Conservation (phyloP, 2,329 filamentous ascomycete genomes). For the Fusarium sp. region DNA sequence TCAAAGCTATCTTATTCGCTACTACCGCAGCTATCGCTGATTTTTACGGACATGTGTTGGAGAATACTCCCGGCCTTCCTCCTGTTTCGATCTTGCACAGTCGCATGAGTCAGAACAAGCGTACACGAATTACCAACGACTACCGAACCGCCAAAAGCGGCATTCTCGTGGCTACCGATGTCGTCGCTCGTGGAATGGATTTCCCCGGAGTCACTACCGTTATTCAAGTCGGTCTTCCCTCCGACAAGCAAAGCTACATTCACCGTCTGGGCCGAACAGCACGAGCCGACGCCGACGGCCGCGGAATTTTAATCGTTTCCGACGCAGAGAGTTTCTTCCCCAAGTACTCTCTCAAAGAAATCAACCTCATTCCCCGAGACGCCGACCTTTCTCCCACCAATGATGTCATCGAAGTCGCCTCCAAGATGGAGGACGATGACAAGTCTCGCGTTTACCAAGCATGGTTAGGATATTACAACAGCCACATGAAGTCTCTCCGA, state of each 20-base stretch:
- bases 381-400: conserved; percentile 59
- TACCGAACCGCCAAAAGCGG: conserved; percentile 65
- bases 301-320: conserved; percentile 71
- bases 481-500: conserved; percentile 58
- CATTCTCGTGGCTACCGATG: conserved; percentile 76
- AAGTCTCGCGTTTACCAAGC: conserved; percentile 66
- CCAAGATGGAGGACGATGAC: conserved; percentile 58
- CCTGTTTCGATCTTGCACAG: conserved; percentile 62
- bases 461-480: conserved; percentile 69
- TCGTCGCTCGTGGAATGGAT: conserved; percentile 79
- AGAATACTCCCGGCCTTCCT: conserved; percentile 55
- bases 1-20: conserved; percentile 89
- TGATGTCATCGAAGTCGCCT: conserved; percentile 56
- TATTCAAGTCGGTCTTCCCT: conserved; percentile 71
- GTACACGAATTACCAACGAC: conserved; percentile 71
- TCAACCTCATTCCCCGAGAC: conserved; percentile 62
- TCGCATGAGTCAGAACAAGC: conserved; percentile 63
- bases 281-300: conserved; percentile 72
- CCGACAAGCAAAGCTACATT: conserved; percentile 73
- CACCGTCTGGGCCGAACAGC: conserved; percentile 76
- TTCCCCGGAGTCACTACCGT: conserved; percentile 77
- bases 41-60: conserved; percentile 63
- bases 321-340: conserved; percentile 65
- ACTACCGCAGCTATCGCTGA: conserved; percentile 68
- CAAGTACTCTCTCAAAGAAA: conserved; percentile 63